Percentiles rank a stretch among this genome's conserved stretches.
Conservation (phyloP, 345 rosid genomes). For the Erucastrum elatum region DNA sequence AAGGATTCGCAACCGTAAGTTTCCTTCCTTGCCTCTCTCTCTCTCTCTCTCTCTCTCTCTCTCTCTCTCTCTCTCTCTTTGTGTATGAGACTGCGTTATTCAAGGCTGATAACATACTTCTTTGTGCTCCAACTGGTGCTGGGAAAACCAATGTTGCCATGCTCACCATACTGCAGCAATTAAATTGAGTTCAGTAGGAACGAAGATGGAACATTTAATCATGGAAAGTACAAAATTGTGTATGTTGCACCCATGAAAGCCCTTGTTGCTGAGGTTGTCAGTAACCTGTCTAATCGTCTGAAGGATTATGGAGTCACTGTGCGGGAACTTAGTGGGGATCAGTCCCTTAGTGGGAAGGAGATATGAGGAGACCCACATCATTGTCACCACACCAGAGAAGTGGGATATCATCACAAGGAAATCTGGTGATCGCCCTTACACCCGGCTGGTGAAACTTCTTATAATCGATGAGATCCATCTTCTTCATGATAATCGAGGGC, state of each 20-base stretch:
- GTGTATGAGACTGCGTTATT: no score
- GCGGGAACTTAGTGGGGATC: constrained; percentile 94
- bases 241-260: constrained; percentile 99
- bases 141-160: constrained; percentile 98
- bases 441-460: no score
- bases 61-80: no score
- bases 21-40: no score
- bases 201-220: constrained; percentile 70
- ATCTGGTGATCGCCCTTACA: no score
- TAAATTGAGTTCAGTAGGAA: constrained; percentile 65
- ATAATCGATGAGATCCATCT: no score
- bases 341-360: constrained; percentile 84
- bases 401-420: no score
- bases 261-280: constrained; percentile 93
- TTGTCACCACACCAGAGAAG: constrained; percentile 62
- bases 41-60: no score
- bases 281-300: constrained; percentile 82
- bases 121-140: constrained; percentile 99
- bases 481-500: no score
- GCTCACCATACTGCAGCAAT: constrained; percentile 96
- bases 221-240: constrained; percentile 78
- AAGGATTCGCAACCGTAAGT: no score
- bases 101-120: constrained; percentile 72
- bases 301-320: constrained; percentile 73
- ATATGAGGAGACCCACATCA: constrained; percentile 95